Percentiles rank a stretch among this genome's conserved stretches.
phyloP scores from a whole-genome alignment of 192 early-diverging fungal species.

The Umbelopsis vinacea region DNA sequence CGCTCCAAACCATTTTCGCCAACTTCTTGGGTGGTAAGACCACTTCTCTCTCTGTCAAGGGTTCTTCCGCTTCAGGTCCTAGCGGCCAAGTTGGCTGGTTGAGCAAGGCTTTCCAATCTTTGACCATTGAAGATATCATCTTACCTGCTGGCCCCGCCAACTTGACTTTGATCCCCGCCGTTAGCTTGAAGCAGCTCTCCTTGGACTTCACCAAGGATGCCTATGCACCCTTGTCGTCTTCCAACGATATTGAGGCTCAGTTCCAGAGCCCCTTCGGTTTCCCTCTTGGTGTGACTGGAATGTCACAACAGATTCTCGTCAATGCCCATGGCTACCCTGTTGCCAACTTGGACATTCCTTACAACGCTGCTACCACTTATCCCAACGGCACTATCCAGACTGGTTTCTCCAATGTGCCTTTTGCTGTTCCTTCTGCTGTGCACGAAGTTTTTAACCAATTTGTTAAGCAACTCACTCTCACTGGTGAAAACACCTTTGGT shows the following conservation, averaged over 20 bases:
- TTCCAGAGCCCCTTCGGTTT: constrained; percentile 47
- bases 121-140: constrained; percentile 35
- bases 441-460: constrained; percentile 35
- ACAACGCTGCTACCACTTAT: constrained; percentile 30
- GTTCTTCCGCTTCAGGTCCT: constrained; percentile 37
- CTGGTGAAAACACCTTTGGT: constrained; percentile 28
- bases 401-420: constrained; percentile 37
- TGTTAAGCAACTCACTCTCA: constrained; percentile 30
- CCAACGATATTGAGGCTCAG: constrained; percentile 43
- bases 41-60: constrained; percentile 34
- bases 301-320: constrained; percentile 40
- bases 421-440: constrained; percentile 23
- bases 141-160: constrained; percentile 42
- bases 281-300: constrained; percentile 32
- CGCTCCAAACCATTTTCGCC: constrained; percentile 52
- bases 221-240: constrained; percentile 47
- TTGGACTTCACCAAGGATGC: constrained; percentile 55
- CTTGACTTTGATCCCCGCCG: constrained; percentile 40
- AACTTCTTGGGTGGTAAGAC: constrained; percentile 52
- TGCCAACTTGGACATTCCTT: constrained; percentile 38
- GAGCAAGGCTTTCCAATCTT: constrained; percentile 51
- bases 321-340: constrained; percentile 24
- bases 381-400: constrained; percentile 24
- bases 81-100: constrained; percentile 41
- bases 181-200: constrained; percentile 46